Evolutionary conservation across 495 filamentous ascomycete species (phyloP).

Genomic region (Penicillium coprophilum): DNA sequence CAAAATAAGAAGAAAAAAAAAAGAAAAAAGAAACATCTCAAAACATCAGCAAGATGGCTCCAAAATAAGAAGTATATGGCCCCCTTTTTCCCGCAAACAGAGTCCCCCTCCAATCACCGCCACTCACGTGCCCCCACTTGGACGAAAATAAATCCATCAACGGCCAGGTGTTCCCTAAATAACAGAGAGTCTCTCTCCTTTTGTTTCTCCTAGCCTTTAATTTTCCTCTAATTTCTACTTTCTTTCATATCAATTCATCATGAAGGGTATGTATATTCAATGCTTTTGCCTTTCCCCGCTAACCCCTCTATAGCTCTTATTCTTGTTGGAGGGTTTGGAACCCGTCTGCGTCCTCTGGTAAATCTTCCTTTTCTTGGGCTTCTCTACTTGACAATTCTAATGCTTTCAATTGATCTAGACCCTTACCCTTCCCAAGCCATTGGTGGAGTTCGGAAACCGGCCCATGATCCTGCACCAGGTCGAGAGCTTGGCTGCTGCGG

Average conservation of each 20-base stretch:
- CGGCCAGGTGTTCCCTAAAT: constrained; percentile 38
- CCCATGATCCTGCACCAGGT: constrained; percentile 99
- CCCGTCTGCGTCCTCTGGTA: constrained; percentile 96
- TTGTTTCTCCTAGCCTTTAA: constrained; percentile 12
- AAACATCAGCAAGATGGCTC: no score
- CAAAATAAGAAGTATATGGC: constrained; percentile 8
- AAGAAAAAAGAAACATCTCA: no score
- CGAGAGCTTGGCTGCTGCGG: constrained; percentile 89
- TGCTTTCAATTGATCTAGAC: constrained; percentile 56
- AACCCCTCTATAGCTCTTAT: constrained; percentile 72
- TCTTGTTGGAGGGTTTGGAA: constrained; percentile 99
- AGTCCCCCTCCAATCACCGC: constrained; percentile 28
- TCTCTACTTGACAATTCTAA: constrained; percentile 11
- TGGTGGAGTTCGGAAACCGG: constrained; percentile 97
- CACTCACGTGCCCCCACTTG: constrained; percentile 31
- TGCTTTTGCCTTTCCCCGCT: constrained; percentile 16
- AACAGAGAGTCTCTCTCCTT: constrained; percentile 18
- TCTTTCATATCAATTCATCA: constrained; percentile 29
- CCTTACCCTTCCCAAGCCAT: constrained; percentile 92
- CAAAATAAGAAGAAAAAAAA: no score
- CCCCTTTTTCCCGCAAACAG: constrained; percentile 38
- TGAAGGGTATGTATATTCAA: constrained; percentile 51
- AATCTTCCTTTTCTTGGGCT: constrained; percentile 9
- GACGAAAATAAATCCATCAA: constrained; percentile 38
- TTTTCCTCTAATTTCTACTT: constrained; percentile 16